Base-by-base conservation (phyloP, 176 grass and related monocot species). In the Luzula sylvatica region DNA sequence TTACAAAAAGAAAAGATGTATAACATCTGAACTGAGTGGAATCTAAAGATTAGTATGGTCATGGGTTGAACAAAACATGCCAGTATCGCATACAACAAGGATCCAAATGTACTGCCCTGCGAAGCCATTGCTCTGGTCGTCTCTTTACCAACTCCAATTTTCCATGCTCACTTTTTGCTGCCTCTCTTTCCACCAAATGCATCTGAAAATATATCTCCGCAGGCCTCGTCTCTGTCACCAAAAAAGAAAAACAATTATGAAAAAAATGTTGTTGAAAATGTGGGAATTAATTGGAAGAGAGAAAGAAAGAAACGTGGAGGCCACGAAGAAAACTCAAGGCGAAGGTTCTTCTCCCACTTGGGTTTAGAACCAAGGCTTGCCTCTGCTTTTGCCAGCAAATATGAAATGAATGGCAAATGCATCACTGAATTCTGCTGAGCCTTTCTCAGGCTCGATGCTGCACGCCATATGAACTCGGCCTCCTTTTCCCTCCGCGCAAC, bases 271-370 rank as follows among this genome's bases (percentile, higher is more conserved):
- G 7, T 44, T 15, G 3, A 6, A 1, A 8, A 24, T 42, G 11
- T 25, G 11, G 14, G 13, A 8, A 15, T 7, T 23, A 15, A 3
- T 9, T 42, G 6, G 43, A 30, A 63, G 27, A 13, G 24, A 25
- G 23, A 17, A 42, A 29, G 7, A 47, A 26, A 39, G 16, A 53
- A 28, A 88, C 90, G 83, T 86, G 70, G 70, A 22, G 77, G 84
- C 90, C 90, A 96, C 11, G 84, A 69, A 20, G 78, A 86, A 83
- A 83, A 96, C 75, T 96, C 90, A 11, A 79, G 56, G 16, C 80
- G 77, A 65, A 96, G 74, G 58, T 96, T 88, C 58, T 61, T 82
- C 70, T 86, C 90, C 90, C 90, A 96, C 58, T 96, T 96, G 40
- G 80, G 0, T 56, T 79, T 86, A 26, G 90, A 77, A 44, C 80